phyloP scores from a whole-genome alignment of 2,329 filamentous ascomycete genomes.

The Penicillium expansum region DNA sequence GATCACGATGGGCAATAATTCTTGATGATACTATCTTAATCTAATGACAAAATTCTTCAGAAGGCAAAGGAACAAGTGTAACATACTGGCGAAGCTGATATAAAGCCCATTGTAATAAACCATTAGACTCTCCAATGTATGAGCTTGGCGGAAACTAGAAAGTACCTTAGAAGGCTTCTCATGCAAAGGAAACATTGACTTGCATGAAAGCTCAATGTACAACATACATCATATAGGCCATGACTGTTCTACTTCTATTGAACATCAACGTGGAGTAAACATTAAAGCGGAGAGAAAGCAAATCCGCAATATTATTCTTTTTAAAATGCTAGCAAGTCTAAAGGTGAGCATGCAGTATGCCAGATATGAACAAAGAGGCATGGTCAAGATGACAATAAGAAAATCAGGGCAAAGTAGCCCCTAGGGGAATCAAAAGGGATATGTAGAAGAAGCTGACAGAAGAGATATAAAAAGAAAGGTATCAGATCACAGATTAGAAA shows the following conservation, averaged over 20 bases:
- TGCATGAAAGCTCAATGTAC: background rate
- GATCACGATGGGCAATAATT: too few relatives aligned
- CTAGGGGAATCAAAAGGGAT: background rate
- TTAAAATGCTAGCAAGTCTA: background rate
- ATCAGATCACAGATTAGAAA: conserved; percentile 19
- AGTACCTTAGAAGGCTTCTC: too few relatives aligned
- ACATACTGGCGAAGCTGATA: too few relatives aligned
- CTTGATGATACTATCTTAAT: too few relatives aligned
- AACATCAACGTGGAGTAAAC: background rate
- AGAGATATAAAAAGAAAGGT: conserved; percentile 12
- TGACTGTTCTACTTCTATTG: background rate
- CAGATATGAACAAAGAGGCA: conserved; percentile 4
- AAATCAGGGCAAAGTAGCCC: conserved; percentile 4
- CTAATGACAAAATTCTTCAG: too few relatives aligned
- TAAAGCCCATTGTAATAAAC: too few relatives aligned
- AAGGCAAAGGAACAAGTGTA: too few relatives aligned
- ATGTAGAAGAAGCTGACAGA: conserved; percentile 8
- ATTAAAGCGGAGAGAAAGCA: background rate
- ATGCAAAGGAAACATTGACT: background rate
- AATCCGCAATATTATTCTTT: background rate
- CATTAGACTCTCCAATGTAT: too few relatives aligned
- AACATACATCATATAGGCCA: background rate
- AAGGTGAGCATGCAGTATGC: background rate
- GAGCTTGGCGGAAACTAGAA: too few relatives aligned
- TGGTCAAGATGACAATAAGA: background rate